Conservation (phyloP, 352 stramenopile genomes). For the Globisporangium heterothallicum region DNA sequence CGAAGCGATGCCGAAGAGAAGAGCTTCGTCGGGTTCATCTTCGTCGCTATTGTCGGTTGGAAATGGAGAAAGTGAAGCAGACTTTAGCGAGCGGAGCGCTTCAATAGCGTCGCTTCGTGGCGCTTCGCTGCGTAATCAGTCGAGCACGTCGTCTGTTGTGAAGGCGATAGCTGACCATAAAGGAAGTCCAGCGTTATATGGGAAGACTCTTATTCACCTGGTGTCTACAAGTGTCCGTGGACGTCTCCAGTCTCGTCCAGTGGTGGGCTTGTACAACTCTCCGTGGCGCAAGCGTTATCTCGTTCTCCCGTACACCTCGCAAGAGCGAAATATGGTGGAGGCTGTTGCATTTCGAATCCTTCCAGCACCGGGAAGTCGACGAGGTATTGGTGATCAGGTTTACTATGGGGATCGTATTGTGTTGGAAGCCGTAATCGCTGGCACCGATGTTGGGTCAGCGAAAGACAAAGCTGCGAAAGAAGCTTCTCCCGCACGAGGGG, state of each 20-base stretch:
- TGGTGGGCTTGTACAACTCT: slow-evolving; percentile 75
- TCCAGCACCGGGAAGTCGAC: slow-evolving; percentile 44
- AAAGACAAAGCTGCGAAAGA: slow-evolving; percentile 4
- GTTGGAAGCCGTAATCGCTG: slow-evolving; percentile 40
- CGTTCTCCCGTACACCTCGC: slow-evolving; percentile 64
- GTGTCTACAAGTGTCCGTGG: slow-evolving; percentile 70
- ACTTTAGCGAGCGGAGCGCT: slow-evolving; percentile 21
- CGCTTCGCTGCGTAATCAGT: slow-evolving; percentile 4
- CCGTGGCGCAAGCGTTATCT: slow-evolving; percentile 82
- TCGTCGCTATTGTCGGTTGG: slow-evolving; percentile 41
- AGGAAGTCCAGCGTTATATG: slow-evolving; percentile 49
- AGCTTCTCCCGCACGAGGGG: slow-evolving; percentile 8
- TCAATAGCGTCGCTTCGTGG: slow-evolving; percentile 20
- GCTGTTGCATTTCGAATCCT: slow-evolving; percentile 73
- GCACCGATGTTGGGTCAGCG: background rate
- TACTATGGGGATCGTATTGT: slow-evolving; percentile 78
- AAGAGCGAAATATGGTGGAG: slow-evolving; percentile 64
- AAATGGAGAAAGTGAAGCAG: slow-evolving; percentile 22
- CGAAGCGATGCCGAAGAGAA: slow-evolving; percentile 15
- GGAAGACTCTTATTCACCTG: slow-evolving; percentile 61
- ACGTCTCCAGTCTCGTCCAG: slow-evolving; percentile 62
- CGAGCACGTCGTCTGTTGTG: slow-evolving; percentile 7
- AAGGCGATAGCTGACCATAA: slow-evolving; percentile 21
- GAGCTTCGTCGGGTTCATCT: slow-evolving; percentile 47
- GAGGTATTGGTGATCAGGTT: slow-evolving; percentile 55